A percentile compares a stretch with the other conserved stretches of the same genome.
Conservation (phyloP, 352 stramenopile species). For the Peronospora destructor region DNA sequence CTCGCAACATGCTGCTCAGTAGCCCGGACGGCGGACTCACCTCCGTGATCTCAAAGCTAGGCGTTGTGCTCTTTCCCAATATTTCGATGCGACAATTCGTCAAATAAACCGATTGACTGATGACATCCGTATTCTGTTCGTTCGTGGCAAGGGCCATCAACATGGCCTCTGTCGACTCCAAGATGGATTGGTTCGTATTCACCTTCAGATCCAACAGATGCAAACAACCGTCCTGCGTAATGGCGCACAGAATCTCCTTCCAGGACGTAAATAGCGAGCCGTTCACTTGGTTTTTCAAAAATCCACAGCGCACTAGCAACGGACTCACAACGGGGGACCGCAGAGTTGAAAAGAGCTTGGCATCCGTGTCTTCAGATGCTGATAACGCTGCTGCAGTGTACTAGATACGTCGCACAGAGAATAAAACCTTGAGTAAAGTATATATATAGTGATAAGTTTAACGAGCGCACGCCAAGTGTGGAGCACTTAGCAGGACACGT, state of each 20-base stretch:
- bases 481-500: conserved; percentile 12
- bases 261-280: conserved; percentile 68
- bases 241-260: conserved; percentile 70
- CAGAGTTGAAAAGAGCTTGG: conserved; percentile 53
- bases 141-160: conserved; percentile 46
- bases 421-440: conserved; percentile 3
- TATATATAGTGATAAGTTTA: too few species aligned
- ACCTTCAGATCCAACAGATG: conserved; percentile 75
- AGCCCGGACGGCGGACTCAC: conserved; percentile 46
- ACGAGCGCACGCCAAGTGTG: not conserved
- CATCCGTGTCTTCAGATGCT: conserved; percentile 45
- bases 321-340: conserved; percentile 65
- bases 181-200: conserved; percentile 41
- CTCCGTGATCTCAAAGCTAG: conserved; percentile 71
- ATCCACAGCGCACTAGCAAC: conserved; percentile 62
- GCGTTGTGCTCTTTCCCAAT: conserved; percentile 49
- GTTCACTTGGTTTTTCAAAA: conserved; percentile 69
- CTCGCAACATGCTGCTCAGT: conserved; percentile 55
- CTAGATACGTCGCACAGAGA: conserved; percentile 20
- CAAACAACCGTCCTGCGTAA: conserved; percentile 68
- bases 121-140: conserved; percentile 43
- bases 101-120: conserved; percentile 48
- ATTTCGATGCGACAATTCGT: conserved; percentile 74
- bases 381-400: conserved; percentile 62
- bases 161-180: conserved; percentile 53